Percentiles rank a stretch among this genome's conserved stretches.
Conservation (phyloP, 1,139 yeast species). For the Diutina mesorugosa region DNA sequence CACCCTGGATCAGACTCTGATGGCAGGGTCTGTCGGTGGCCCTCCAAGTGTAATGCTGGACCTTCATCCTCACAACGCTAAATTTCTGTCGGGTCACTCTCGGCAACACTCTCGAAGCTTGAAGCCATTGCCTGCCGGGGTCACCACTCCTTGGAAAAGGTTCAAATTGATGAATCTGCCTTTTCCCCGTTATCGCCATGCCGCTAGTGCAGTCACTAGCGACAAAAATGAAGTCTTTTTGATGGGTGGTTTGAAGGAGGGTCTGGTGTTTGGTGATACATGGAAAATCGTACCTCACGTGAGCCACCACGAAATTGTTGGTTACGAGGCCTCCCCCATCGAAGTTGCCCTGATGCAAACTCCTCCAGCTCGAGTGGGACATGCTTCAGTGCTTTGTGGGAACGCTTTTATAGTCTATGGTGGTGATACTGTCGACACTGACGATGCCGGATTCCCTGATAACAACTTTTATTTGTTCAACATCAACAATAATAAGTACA, state of each 20-base stretch:
- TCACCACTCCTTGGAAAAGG: constrained; percentile 61
- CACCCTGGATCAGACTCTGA: background rate
- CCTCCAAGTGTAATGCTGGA: background rate
- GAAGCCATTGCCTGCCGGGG: background rate
- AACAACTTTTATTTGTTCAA: constrained; percentile 81
- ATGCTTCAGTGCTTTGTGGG: constrained; percentile 84
- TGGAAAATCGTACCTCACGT: constrained; percentile 59
- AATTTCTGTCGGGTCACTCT: background rate
- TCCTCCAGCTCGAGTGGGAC: constrained; percentile 96
- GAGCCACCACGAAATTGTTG: constrained; percentile 13
- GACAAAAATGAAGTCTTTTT: constrained; percentile 76
- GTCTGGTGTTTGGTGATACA: constrained; percentile 87
- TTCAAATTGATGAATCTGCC: constrained; percentile 66
- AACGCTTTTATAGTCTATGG: constrained; percentile 93
- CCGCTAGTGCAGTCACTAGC: constrained; percentile 63
- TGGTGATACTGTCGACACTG: constrained; percentile 88
- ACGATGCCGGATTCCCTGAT: constrained; percentile 71
- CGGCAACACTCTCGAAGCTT: background rate
- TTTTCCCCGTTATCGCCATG: constrained; percentile 89
- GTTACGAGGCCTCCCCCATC: constrained; percentile 47
- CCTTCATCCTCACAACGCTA: background rate
- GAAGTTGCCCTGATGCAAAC: constrained; percentile 41
- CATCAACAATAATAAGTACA: constrained; percentile 83
- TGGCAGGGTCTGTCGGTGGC: background rate
- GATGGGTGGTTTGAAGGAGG: constrained; percentile 93